These are phyloP conservation scores for Simmondsia chinensis DNA, from an alignment of 148 eudicot genomes.

Conservation along the genomic window DNA sequence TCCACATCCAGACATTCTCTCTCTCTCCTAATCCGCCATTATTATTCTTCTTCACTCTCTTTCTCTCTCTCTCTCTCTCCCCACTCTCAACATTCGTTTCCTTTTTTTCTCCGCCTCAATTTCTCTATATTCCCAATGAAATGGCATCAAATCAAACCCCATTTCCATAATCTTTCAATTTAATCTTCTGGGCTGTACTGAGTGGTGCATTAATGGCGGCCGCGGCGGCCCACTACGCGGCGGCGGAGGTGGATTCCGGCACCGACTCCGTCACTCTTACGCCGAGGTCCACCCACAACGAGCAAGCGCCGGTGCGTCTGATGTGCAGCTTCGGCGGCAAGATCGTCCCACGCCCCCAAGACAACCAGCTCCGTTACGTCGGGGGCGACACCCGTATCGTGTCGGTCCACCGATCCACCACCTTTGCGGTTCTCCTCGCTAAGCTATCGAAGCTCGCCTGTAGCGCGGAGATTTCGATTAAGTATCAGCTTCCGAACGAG, in stretches of 20 bases:
- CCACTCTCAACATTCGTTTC: not conserved
- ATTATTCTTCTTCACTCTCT: not conserved
- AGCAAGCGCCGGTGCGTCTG: slow-evolving; percentile 36
- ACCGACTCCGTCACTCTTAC: slow-evolving; percentile 49
- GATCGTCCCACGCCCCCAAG: slow-evolving; percentile 86
- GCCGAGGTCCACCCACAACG: slow-evolving; percentile 31
- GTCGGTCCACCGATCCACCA: slow-evolving; percentile 42
- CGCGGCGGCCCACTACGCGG: slow-evolving; percentile 9
- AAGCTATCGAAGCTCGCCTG: slow-evolving; percentile 43
- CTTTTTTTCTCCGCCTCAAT: not conserved
- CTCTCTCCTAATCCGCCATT: not conserved
- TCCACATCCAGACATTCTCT: not conserved
- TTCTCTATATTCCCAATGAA: not conserved
- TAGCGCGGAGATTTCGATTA: slow-evolving; percentile 34
- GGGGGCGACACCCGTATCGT: slow-evolving; percentile 95
- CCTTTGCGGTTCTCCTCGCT: slow-evolving; percentile 32
- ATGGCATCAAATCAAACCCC: not conserved
- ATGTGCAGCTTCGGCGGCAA: slow-evolving; percentile 97
- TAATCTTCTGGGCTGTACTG: too few species aligned
- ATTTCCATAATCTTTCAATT: too few species aligned
- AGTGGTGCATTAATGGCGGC: too few species aligned
- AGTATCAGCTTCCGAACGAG: slow-evolving; percentile 90
- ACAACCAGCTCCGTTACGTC: slow-evolving; percentile 90
- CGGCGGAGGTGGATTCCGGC: slow-evolving; percentile 37
- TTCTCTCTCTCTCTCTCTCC: not conserved